Evolutionary conservation across 805 yeast genomes (phyloP).

Genomic region (Ogataea zsoltii): DNA sequence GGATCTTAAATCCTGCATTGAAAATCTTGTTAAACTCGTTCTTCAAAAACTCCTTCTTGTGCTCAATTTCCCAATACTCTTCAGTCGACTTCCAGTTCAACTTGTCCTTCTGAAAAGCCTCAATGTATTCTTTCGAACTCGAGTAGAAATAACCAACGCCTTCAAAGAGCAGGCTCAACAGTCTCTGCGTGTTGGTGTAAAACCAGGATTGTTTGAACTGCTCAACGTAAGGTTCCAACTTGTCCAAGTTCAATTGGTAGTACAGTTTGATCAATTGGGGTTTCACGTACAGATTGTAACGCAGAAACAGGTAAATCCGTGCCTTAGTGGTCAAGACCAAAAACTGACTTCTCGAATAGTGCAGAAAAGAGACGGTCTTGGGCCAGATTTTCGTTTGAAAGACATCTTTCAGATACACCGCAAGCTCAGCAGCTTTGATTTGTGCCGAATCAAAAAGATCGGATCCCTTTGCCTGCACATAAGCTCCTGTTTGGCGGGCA

Average conservation of each 20-base stretch:
- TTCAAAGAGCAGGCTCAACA: conserved; percentile 4
- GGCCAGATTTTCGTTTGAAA: conserved; percentile 21
- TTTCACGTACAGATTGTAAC: conserved; percentile 25
- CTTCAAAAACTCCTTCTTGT: conserved; percentile 33
- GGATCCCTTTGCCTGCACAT: conserved; percentile 8
- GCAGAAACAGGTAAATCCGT: conserved; percentile 13
- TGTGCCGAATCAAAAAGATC: conserved; percentile 1
- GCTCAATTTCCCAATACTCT: conserved; percentile 31
- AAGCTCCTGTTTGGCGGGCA: neutral
- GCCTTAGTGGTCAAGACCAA: conserved; percentile 10
- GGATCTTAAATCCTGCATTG: conserved; percentile 32
- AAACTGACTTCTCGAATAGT: conserved; percentile 7
- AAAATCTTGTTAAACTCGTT: conserved; percentile 32
- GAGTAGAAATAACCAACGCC: conserved; percentile 7
- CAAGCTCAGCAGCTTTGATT: conserved; percentile 6
- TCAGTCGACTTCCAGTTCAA: conserved; percentile 26
- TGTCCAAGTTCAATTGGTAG: conserved; percentile 14
- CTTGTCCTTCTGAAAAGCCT: conserved; percentile 22
- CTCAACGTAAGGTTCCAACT: conserved; percentile 23
- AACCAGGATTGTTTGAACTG: conserved; percentile 14
- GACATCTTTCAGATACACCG: conserved; percentile 3
- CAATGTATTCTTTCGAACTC: conserved; percentile 13
- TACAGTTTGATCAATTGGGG: conserved; percentile 19
- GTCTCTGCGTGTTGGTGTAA: conserved; percentile 10
- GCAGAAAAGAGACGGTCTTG: neutral